Percentiles rank a stretch among this genome's conserved stretches.
These are phyloP conservation scores for Oenanthe sinensis DNA, from an alignment of 129 eudicot genomes.

Conservation along the genomic window DNA sequence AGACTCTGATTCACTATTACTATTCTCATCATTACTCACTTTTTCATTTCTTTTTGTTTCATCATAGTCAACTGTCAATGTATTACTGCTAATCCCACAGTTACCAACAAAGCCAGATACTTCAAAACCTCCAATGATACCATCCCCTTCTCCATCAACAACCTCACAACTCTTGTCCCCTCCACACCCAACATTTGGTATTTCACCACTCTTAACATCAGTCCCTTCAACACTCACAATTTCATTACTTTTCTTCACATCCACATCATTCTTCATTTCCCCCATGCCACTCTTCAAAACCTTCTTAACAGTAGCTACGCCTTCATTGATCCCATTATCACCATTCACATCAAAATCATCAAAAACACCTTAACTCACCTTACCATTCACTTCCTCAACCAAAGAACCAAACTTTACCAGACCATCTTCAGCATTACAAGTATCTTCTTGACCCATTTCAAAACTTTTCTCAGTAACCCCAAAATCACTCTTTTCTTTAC, in stretches of 20 bases:
- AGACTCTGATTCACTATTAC: conserved; percentile 24
- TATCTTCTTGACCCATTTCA: neutral
- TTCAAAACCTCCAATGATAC: conserved; percentile 6
- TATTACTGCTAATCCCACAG: too few species aligned
- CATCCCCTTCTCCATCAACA: conserved; percentile 10
- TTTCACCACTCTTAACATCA: neutral
- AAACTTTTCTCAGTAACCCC: neutral
- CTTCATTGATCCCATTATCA: too few species aligned
- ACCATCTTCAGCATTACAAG: conserved; percentile 13
- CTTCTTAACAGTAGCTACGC: too few species aligned
- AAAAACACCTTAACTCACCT: conserved; percentile 29
- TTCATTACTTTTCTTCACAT: neutral
- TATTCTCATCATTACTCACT: conserved; percentile 19
- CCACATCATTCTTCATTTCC: neutral
- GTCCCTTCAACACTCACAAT: neutral
- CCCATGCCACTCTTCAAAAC: neutral
- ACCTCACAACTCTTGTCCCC: conserved; percentile 7
- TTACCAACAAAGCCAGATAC: too few species aligned
- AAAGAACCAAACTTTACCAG: conserved; percentile 29
- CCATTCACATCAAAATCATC: neutral
- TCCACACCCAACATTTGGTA: neutral
- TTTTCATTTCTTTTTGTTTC: neutral
- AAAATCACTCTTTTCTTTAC: neutral
- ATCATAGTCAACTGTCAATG: neutral
- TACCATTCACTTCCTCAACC: conserved; percentile 46